Base-by-base conservation (phyloP, 768 basidiomycete genomes). In the Phanerochaete sordida region DNA sequence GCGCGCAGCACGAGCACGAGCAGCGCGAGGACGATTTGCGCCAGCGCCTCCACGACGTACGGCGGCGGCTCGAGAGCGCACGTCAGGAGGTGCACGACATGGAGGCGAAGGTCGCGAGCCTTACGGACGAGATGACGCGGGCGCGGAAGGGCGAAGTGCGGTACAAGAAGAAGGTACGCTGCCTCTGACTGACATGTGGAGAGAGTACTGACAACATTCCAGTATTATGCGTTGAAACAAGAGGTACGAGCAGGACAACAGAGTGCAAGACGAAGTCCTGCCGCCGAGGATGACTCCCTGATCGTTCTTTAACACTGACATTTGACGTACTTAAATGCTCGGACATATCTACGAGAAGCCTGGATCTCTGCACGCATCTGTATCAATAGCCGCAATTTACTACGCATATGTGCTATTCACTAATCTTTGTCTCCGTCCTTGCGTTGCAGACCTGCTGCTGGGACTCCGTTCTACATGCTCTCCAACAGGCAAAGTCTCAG, bases 91-190 rank as follows among this genome's bases (percentile, higher is more conserved):
- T 58, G 26, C 53, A 62, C 44, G 37, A 47, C 19, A 31, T 6
- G 19, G 19, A 39, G 24, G 13, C 39, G 13, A 21, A 24, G 31
- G 45, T 44, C 12, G 27, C n/a, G 23, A 31, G 28, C 15, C 28
- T 62, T 28, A 24, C 54, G 21, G 57, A 52, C 8, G 64, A 64
- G 26, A 19, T 51, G 43, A 51, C 33, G 21, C 43, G 46, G 33
- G 48, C 58, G 52, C 49, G 43, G 21, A 53, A 44, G 16, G 58
- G 48, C n/a, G 59, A 57, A 21, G 1, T 57, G 31, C 30, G 43
- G 31, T 67, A 64, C 54, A 67, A 57, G 62, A 67, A 67, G 47
- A 64, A 63, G 60, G 66, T 65, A 53, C 24, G 65, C 24, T 21
- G 30, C 30, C 4, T 54, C 23, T 27, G 7, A 3, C 28, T 60